Conservation (phyloP, 768 basidiomycete genomes). For the Suillus placidus region DNA sequence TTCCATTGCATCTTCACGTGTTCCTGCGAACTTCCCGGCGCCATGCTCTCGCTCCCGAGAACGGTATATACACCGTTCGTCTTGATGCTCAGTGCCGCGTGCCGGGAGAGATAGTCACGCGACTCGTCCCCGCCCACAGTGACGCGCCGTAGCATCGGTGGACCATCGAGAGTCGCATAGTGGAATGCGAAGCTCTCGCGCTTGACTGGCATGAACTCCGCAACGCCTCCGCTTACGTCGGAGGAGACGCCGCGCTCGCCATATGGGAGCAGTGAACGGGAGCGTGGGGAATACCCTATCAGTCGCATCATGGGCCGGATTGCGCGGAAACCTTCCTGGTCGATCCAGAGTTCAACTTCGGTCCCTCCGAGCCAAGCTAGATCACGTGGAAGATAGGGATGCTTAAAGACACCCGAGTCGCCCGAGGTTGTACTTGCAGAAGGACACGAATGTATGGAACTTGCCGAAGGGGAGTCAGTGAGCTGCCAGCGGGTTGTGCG, state of each 20-base stretch:
- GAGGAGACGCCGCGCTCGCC: constrained; percentile 29
- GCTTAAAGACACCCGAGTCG: constrained; percentile 17
- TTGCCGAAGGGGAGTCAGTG: constrained; percentile 11
- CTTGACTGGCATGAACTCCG: constrained; percentile 64
- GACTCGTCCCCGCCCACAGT: constrained; percentile 68
- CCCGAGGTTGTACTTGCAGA: neutral
- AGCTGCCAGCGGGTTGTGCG: constrained; percentile 19
- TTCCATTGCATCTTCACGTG: constrained; percentile 64
- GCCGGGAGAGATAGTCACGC: constrained; percentile 75
- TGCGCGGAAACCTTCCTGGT: constrained; percentile 82
- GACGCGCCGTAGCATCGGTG: constrained; percentile 71
- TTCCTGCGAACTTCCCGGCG: constrained; percentile 23
- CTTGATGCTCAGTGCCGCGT: constrained; percentile 71
- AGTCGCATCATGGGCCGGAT: constrained; percentile 62
- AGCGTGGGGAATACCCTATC: constrained; percentile 49
- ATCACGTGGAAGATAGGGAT: constrained; percentile 37
- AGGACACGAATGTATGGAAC: constrained; percentile 14
- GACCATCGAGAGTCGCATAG: constrained; percentile 64
- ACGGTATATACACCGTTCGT: constrained; percentile 77
- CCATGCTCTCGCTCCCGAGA: constrained; percentile 58
- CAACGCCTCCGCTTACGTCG: constrained; percentile 48
- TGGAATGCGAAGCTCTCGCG: constrained; percentile 70
- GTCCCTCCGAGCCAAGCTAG: constrained; percentile 57
- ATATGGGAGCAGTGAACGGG: constrained; percentile 30
- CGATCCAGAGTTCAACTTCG: constrained; percentile 68